phyloP scores from a whole-genome alignment of 2,329 filamentous ascomycete species.

The Sclerotinia borealis region DNA sequence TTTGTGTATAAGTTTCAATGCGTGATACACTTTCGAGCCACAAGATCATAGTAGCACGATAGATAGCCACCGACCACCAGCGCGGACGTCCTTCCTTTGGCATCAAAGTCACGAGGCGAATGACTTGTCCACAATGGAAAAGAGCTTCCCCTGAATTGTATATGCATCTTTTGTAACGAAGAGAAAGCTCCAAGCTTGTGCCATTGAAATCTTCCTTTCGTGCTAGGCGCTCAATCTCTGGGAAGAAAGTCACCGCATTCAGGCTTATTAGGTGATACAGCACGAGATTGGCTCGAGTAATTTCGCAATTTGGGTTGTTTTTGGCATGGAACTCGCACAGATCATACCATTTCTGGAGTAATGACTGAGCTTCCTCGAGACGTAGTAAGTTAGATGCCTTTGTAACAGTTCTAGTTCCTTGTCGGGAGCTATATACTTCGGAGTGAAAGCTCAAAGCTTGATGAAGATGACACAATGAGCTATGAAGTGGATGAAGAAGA shows the following conservation, averaged over 20 bases:
- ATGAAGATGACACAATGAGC: conserved; percentile 56
- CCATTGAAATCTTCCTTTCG: conserved; percentile 53
- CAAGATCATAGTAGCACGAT: conserved; percentile 57
- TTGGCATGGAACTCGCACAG: conserved; percentile 52
- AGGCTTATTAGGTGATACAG: conserved; percentile 67
- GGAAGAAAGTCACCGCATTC: conserved; percentile 62
- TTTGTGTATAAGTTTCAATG: conserved; percentile 36
- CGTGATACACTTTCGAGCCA: conserved; percentile 56
- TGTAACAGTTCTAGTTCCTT: conserved; percentile 43
- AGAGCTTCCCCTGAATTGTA: conserved; percentile 56
- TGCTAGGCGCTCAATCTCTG: conserved; percentile 60
- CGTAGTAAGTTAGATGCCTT: conserved; percentile 54
- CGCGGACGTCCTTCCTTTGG: conserved; percentile 53
- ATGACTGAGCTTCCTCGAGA: conserved; percentile 57
- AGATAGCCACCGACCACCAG: conserved; percentile 67
- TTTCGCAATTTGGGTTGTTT: conserved; percentile 49
- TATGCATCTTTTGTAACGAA: conserved; percentile 58
- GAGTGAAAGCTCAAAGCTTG: conserved; percentile 62
- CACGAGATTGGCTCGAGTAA: conserved; percentile 59
- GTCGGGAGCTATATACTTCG: conserved; percentile 44
- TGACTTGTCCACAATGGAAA: conserved; percentile 62
- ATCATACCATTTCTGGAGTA: conserved; percentile 62
- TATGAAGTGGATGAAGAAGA: conserved; percentile 62
- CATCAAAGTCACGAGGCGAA: conserved; percentile 56
- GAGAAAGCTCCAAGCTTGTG: conserved; percentile 43